These are phyloP conservation scores for Quambalaria eucalypti DNA, from an alignment of 1,284 basidiomycete species.

Conservation along the genomic window DNA sequence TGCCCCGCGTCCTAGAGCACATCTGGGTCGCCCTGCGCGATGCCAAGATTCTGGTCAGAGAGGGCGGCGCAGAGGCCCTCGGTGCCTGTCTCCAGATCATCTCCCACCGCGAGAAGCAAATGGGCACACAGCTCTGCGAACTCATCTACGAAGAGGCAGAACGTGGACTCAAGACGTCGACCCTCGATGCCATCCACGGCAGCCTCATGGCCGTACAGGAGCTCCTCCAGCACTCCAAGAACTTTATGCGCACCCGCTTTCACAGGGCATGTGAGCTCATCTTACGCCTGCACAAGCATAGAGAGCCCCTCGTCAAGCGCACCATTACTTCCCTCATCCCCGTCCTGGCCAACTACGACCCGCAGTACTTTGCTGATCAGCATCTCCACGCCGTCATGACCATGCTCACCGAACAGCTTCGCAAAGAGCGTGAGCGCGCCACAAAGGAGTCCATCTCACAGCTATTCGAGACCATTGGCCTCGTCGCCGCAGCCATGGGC, in stretches of 20 bases:
- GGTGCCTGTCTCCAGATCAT: conserved; percentile 46
- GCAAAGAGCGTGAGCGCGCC: conserved; percentile 33
- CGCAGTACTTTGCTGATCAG: conserved; percentile 40
- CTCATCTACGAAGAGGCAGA: conserved; percentile 69
- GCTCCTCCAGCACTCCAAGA: conserved; percentile 81
- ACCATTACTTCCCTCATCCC: conserved; percentile 40
- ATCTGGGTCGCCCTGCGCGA: conserved; percentile 46
- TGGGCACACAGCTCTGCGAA: conserved; percentile 43
- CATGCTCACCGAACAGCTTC: conserved; percentile 29
- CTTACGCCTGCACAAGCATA: conserved; percentile 78
- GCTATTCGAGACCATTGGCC: conserved; percentile 88
- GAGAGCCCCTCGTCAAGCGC: conserved; percentile 76
- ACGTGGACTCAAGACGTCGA: conserved; percentile 68
- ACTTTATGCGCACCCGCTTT: conserved; percentile 92
- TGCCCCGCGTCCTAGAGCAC: conserved; percentile 37
- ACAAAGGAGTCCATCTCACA: conserved; percentile 27
- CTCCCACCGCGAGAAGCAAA: conserved; percentile 39
- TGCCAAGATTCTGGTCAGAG: conserved; percentile 31
- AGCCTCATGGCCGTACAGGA: conserved; percentile 86
- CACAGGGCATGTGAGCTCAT: conserved; percentile 83
- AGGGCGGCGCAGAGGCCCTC: conserved; percentile 44
- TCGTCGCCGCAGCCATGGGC: conserved; percentile 81
- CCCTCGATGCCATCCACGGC: conserved; percentile 81
- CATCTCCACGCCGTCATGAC: conserved; percentile 39
- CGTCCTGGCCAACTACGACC: conserved; percentile 41